Percentiles rank a stretch among this genome's conserved stretches.
Conservation (phyloP, 257 asterid genomes). For the Striga asiatica region DNA sequence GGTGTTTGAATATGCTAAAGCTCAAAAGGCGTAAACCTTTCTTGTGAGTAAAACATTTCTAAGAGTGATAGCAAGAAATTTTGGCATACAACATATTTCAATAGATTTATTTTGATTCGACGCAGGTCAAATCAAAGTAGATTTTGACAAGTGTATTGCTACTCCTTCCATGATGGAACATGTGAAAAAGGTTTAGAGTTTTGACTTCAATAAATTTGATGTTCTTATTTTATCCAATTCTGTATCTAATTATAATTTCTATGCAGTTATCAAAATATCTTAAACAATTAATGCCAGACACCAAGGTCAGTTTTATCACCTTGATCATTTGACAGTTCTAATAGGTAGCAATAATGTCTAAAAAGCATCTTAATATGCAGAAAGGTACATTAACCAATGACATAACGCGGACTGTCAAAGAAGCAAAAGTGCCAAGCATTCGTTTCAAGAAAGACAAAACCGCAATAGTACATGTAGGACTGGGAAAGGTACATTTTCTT, state of each 20-base stretch:
- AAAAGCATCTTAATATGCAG: constrained; percentile 36
- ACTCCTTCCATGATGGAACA: constrained; percentile 77
- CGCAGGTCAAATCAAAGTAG: constrained; percentile 73
- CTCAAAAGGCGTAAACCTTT: background rate
- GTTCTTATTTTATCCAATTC: constrained; percentile 11
- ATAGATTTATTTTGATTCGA: constrained; percentile 10
- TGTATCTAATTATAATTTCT: constrained; percentile 12
- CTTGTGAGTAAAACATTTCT: background rate
- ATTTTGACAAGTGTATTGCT: constrained; percentile 78
- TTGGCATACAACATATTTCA: background rate
- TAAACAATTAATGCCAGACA: constrained; percentile 74
- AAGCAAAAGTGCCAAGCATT: constrained; percentile 56
- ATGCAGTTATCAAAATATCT: constrained; percentile 63
- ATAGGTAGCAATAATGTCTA: constrained; percentile 16
- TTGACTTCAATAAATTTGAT: background rate
- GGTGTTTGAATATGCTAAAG: background rate
- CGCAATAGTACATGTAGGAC: constrained; percentile 90
- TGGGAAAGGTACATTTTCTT: constrained; percentile 67
- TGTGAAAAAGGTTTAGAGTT: constrained; percentile 59
- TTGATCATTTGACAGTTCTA: constrained; percentile 12
- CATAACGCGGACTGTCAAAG: constrained; percentile 59
- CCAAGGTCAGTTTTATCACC: constrained; percentile 40
- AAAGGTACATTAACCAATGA: constrained; percentile 86
- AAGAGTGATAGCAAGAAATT: constrained; percentile 1
- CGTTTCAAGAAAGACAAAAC: constrained; percentile 87